Evolutionary conservation across 1,139 yeast genomes (phyloP).

Genomic region (Scheffersomyces illinoinensis): DNA sequence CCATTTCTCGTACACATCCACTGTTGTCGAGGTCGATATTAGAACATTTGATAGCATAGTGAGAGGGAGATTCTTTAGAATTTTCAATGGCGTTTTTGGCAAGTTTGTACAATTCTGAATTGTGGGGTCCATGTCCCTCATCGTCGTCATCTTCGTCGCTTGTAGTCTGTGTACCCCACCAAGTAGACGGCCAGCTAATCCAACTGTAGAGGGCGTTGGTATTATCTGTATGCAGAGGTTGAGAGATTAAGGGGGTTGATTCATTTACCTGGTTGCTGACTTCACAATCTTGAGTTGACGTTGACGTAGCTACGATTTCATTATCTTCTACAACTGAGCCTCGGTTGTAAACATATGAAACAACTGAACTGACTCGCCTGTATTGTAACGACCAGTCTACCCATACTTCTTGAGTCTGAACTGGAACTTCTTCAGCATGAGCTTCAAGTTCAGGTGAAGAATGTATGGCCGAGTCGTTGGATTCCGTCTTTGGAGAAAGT

Average conservation of each 20-base stretch:
- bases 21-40: constrained; percentile 18
- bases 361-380: constrained; percentile 15
- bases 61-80: constrained; percentile 27
- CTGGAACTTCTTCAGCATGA: neutral
- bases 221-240: constrained; percentile 1
- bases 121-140: constrained; percentile 18
- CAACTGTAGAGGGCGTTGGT: neutral
- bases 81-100: constrained; percentile 40
- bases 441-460: neutral
- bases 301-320: neutral
- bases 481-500: neutral
- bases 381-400: constrained; percentile 15
- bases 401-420: constrained; percentile 8
- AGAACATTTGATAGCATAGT: constrained; percentile 36
- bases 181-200: neutral
- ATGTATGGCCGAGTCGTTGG: neutral
- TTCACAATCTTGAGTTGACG: neutral
- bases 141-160: constrained; percentile 16
- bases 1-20: constrained; percentile 13
- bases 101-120: constrained; percentile 30
- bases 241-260: constrained; percentile 9
- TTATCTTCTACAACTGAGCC: neutral
- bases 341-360: constrained; percentile 10
- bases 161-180: constrained; percentile 1
- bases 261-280: constrained; percentile 4